phyloP scores from a whole-genome alignment of 2,329 filamentous ascomycete species.

The Cercospora brassicicola region DNA sequence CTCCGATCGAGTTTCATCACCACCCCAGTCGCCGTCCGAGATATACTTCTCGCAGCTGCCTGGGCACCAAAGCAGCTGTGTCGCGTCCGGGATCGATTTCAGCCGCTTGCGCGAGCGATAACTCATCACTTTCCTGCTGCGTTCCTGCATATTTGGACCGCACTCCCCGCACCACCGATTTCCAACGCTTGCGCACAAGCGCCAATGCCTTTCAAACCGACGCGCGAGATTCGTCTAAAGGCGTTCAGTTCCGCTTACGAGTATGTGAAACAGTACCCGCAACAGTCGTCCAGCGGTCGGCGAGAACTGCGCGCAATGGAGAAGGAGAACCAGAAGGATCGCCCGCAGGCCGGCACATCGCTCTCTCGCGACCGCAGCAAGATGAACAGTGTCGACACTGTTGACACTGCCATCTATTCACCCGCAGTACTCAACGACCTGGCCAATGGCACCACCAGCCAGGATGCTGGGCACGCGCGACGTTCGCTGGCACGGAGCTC shows the following conservation, averaged over 20 bases:
- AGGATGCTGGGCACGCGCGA: conserved; percentile 28
- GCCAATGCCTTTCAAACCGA: conserved; percentile 8
- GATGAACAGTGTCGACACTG: conserved; percentile 28
- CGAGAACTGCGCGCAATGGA: conserved; percentile 32
- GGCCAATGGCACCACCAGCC: conserved; percentile 25
- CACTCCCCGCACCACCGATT: not conserved
- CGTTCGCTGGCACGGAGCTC: conserved; percentile 11
- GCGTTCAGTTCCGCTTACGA: conserved; percentile 31
- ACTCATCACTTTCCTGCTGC: not conserved
- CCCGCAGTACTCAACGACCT: conserved; percentile 14
- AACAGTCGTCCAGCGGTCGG: conserved; percentile 29
- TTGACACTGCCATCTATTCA: conserved; percentile 27
- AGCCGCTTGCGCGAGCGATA: not conserved
- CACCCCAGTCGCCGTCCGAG: not conserved
- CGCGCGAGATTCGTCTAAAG: conserved; percentile 24
- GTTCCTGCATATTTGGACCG: not conserved
- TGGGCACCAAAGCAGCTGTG: not conserved
- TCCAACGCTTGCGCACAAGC: not conserved
- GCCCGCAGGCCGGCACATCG: conserved; percentile 12
- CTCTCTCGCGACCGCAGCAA: conserved; percentile 23
- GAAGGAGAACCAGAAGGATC: conserved; percentile 17
- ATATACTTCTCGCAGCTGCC: not conserved
- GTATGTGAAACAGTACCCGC: conserved; percentile 30
- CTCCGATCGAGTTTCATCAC: not conserved
- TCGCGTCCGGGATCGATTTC: not conserved